Conservation (phyloP, 805 yeast species). For the Candida ponderosae region DNA sequence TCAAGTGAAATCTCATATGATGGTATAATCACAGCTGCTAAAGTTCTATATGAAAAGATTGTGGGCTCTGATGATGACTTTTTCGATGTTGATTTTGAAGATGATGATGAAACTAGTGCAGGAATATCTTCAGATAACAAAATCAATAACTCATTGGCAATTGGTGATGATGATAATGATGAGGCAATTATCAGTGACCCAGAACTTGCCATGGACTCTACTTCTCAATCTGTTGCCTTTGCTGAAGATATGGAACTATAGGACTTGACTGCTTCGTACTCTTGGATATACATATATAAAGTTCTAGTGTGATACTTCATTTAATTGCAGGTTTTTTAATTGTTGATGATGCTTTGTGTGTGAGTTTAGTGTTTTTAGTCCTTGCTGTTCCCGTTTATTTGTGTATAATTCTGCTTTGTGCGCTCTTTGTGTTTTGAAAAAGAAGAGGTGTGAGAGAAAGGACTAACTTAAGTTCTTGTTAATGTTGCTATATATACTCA, state of each 20-base stretch:
- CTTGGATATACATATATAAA: too few species aligned
- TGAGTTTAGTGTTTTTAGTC: too few species aligned
- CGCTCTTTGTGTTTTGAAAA: too few species aligned
- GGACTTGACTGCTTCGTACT: too few species aligned
- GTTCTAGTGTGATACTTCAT: too few species aligned
- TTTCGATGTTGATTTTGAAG: conserved; percentile 94
- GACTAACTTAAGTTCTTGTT: too few species aligned
- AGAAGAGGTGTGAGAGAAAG: too few species aligned
- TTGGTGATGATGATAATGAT: conserved; percentile 22
- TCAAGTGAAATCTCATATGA: conserved; percentile 86
- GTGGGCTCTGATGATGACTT: conserved; percentile 95
- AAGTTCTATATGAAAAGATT: conserved; percentile 61
- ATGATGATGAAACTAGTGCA: conserved; percentile 63
- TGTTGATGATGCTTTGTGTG: too few species aligned
- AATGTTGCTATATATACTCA: too few species aligned
- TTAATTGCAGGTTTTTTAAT: too few species aligned
- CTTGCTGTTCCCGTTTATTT: too few species aligned
- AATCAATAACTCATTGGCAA: conserved; percentile 18
- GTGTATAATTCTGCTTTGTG: too few species aligned
- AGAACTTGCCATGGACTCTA: background rate
- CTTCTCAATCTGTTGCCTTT: conserved; percentile 27
- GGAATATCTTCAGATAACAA: conserved; percentile 13
- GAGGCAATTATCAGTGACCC: conserved; percentile 1
- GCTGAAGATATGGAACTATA: conserved; percentile 27
- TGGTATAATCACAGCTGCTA: conserved; percentile 80